Base-by-base conservation (phyloP, 2,329 filamentous ascomycete species). In the Hypoxylon sp. region DNA sequence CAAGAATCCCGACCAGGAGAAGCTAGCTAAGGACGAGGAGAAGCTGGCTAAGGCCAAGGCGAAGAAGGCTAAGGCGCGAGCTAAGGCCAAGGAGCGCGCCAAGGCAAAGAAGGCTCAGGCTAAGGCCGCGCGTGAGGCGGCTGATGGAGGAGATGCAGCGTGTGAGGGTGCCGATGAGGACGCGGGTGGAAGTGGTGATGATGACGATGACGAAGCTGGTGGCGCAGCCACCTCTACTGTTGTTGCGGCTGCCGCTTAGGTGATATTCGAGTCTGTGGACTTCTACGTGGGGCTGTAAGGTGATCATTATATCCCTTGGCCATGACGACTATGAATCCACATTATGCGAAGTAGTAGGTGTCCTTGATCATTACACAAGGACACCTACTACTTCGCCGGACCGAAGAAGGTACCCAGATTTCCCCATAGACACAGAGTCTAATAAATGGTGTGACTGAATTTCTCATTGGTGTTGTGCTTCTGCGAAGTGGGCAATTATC, bases 1-100 rank as follows among this genome's bases (percentile, higher is more conserved):
- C 42, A 14, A 22, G 46, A 4, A 11, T 5, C 17, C 31, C 50
- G 9, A 22, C 22, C n/a, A 19, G 8, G 29, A 6, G 26, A n/a
- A 47, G 44, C 14, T 29, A 10, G 24, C 46, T 19, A 48, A 48
- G 46, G 46, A 22, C 10, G n/a, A 51, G 47, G 10, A 29, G 48
- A 51, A 51, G 48, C 17, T 46, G 47, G 4, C 6, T 14, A 14
- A 44, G 3, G 17, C 24, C 5, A 47, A 62, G 47, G 29, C 14
- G 31, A 24, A 39, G 35, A n/a, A 14, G 35, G 14, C n/a, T 14
- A n/a, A 14, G 2, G 13, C 35, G 9, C 13, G 2, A 39, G 17
- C n/a, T 2, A 57, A 55, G 44, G 11, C 5, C n/a, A 39, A 17
- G 3, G 26, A 31, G 29, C 5, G 6, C 5, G 8, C 3, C 3